These are phyloP conservation scores for Colletotrichum costaricense DNA, from an alignment of 2,329 filamentous ascomycete species.

Conservation along the genomic window DNA sequence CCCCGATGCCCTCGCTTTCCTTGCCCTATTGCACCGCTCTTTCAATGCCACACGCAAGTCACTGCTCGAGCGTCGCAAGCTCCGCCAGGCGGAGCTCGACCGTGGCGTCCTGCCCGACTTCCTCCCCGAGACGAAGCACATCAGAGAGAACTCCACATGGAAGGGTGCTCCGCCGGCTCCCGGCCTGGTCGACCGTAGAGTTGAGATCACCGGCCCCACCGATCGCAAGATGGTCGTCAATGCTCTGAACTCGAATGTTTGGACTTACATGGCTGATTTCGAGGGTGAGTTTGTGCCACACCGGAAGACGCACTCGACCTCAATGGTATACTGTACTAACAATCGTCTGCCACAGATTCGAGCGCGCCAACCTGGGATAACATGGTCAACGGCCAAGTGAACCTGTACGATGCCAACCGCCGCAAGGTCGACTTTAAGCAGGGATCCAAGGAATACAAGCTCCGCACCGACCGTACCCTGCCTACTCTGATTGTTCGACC, in stretches of 20 bases:
- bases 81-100: slow-evolving; percentile 93
- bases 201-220: slow-evolving; percentile 97
- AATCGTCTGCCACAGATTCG: slow-evolving; percentile 71
- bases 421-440: slow-evolving; percentile 96
- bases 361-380: slow-evolving; percentile 98
- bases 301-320: background rate
- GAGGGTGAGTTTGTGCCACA: slow-evolving; percentile 71
- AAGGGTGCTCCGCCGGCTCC: slow-evolving; percentile 91
- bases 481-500: slow-evolving; percentile 95
- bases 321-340: background rate
- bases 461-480: slow-evolving; percentile 85
- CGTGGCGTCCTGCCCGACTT: slow-evolving; percentile 91
- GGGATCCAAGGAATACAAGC: slow-evolving; percentile 95
- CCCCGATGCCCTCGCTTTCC: slow-evolving; percentile 89
- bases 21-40: slow-evolving; percentile 92
- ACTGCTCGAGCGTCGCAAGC: slow-evolving; percentile 85
- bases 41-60: slow-evolving; percentile 92
- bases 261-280: slow-evolving; percentile 99
- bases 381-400: slow-evolving; percentile 98
- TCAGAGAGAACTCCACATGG: slow-evolving; percentile 95
- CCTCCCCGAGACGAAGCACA: slow-evolving; percentile 93
- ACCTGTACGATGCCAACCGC: slow-evolving; percentile 95
- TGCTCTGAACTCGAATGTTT: slow-evolving; percentile 93
- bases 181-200: slow-evolving; percentile 89
- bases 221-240: slow-evolving; percentile 99